These are phyloP conservation scores for Saururus chinensis DNA, from an alignment of 164 flowering plant species.

Conservation along the genomic window DNA sequence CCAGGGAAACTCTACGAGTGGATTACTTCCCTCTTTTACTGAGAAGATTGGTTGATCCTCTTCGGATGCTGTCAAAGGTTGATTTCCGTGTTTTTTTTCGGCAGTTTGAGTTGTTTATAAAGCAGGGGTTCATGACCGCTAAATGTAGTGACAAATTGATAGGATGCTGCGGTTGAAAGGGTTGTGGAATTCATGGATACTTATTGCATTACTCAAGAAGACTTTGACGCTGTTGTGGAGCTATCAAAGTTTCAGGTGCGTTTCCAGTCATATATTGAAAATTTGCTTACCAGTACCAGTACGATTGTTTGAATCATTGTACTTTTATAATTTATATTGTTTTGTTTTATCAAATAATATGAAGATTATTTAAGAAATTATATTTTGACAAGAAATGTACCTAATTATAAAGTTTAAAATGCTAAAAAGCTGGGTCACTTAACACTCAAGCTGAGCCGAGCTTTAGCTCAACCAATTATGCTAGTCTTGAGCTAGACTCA, in stretches of 20 bases:
- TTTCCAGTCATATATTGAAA: not conserved
- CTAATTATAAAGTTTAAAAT: too few species aligned
- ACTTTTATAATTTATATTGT: too few species aligned
- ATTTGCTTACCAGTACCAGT: too few species aligned
- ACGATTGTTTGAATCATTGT: too few species aligned
- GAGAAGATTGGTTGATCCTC: constrained; percentile 66
- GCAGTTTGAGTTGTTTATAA: not conserved
- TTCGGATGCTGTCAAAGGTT: constrained; percentile 73
- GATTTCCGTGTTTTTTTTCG: constrained; percentile 2
- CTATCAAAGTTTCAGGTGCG: constrained; percentile 76
- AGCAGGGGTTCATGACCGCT: not conserved
- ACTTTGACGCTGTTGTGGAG: constrained; percentile 73
- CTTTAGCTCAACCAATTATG: too few species aligned
- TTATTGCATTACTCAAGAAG: constrained; percentile 86
- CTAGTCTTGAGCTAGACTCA: too few species aligned
- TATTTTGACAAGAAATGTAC: too few species aligned
- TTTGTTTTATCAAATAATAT: too few species aligned
- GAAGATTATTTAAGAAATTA: too few species aligned
- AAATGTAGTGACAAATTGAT: constrained; percentile 4
- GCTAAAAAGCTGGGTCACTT: too few species aligned
- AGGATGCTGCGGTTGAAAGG: constrained; percentile 84
- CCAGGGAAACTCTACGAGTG: constrained; percentile 64
- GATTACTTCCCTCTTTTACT: constrained; percentile 66
- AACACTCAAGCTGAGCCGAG: too few species aligned
- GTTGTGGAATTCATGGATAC: constrained; percentile 85